Evolutionary conservation across 2,329 filamentous ascomycete genomes (phyloP), one percentile per base, ranked within the genome.

Genomic region (Coniella lustricola): DNA sequence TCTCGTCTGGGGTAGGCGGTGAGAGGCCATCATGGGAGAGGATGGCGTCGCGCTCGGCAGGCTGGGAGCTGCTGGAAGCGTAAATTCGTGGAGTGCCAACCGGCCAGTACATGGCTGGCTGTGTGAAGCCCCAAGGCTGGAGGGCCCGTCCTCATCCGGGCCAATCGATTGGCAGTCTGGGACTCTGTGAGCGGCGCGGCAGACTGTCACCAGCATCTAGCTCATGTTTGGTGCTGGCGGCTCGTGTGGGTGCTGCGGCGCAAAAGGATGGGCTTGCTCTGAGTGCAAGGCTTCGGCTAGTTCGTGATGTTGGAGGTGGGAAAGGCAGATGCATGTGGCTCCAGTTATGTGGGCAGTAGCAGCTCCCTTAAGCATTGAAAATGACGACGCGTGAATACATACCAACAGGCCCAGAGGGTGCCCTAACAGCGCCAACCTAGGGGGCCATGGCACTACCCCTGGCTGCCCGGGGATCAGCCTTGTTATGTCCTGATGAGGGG

Each of bases 81-180:
- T 88, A 91, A 65, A 90, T 82, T 65, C 84, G 82, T 63, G 88
- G 87, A 64, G 87, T 87, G 67, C 86, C 87, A 67, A 90, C 80
- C 62, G 88, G 88, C 88, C 88, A 94, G 77, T 94, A 94, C 88
- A 93, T 94, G 75, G 71, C 74, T 61, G 56, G 55, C 50, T 55
- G 54, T 58, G 46, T 51, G 55, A 42, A 54, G 53, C 51, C 60
- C 57, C 55, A 53, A 57, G 60, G 59, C 17, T 21, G 29, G 60
- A 55, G 50, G 48, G 56, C 52, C 58, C 58, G 64, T 59, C 62
- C 61, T 62, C 62, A 63, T 64, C 60, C 61, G 58, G 44, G 42
- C 41, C 50, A 50, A 44, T 41, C 38, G 21, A 42, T 41, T 43
- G 38, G 43, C 37, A 42, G 47, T 35, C 48, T 41, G 17, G 39